Evolutionary conservation across 2,329 filamentous ascomycete species (phyloP), one percentile per base, ranked within the genome.

Genomic region (Neonectria sp.): DNA sequence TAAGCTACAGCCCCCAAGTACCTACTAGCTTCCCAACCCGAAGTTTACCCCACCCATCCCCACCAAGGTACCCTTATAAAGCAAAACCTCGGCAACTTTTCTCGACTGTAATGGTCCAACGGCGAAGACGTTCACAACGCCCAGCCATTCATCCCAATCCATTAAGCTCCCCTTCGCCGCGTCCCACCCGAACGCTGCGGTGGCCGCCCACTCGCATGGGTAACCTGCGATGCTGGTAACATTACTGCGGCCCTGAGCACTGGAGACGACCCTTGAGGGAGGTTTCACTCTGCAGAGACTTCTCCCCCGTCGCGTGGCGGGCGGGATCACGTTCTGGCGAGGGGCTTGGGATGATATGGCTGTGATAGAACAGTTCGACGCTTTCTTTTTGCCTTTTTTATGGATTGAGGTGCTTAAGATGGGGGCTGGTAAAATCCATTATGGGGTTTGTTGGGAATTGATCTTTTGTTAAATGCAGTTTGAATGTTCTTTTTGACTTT

Each of bases 271-370:
- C 76, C 89, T 91, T 89, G 85, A 92, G 90, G 86, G 89, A 91
- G 90, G 90, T 65, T 82, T 91, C 88, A 92, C 90, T 90, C 88
- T 90, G 89, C 90, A 92, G 88, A 91, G 89, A 80, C 80, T 84
- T 90, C 86, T 89, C 88, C 89, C 88, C 89, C 90, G 88, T 90
- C 86, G 86, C 85, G 85, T 91, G 89, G 90, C 90, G 89, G 83
- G 84, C 82, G 89, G 90, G 90, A 92, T 86, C 81, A 91, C 90
- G 88, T 86, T 85, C 84, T 85, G 82, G 84, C 69, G 69, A 68
- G 79, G 84, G 86, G 87, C 88, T 86, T 90, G 89, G 86, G 84
- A 82, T 84, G 82, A 82, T 76, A 71, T 79, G 79, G 78, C 80
- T 80, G 84, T 85, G 87, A 88, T 88, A 84, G 88, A 84, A 82